Conservation (phyloP, 106 monocot species). For the Dendrobium catenatum region DNA sequence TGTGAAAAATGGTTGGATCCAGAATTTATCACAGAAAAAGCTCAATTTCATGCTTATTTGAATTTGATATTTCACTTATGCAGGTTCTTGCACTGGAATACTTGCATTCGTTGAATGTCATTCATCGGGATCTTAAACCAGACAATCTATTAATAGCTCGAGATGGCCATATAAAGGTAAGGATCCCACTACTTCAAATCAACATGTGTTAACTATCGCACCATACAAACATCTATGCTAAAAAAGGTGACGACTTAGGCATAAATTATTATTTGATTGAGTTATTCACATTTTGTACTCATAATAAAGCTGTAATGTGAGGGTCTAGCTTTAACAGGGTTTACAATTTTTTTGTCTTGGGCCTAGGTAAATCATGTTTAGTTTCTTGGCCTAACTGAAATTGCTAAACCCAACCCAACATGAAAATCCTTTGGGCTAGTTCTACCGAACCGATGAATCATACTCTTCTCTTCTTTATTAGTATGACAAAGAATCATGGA, state of each 20-base stretch:
- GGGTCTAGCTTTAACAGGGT: not conserved
- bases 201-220: not conserved
- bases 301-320: not conserved
- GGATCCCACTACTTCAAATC: not conserved
- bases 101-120: conserved; percentile 81
- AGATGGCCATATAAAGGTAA: conserved; percentile 94
- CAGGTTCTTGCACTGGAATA: conserved; percentile 99
- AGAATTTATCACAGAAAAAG: not conserved
- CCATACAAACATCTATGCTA: not conserved
- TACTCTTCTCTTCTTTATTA: not conserved
- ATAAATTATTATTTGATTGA: not conserved
- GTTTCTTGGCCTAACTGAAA: not conserved
- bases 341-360: not conserved
- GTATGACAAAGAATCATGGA: too few species aligned
- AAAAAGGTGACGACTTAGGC: not conserved
- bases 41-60: not conserved
- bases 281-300: not conserved
- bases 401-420: not conserved
- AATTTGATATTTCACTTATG: not conserved
- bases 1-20: not conserved
- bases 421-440: not conserved
- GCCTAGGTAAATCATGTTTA: not conserved
- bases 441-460: not conserved
- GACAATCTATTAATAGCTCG: conserved; percentile 92
- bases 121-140: conserved; percentile 97